Percentiles rank a stretch among this genome's conserved stretches.
Conservation (phyloP, 23 red algal species). For the Gracilaria domingensis region DNA sequence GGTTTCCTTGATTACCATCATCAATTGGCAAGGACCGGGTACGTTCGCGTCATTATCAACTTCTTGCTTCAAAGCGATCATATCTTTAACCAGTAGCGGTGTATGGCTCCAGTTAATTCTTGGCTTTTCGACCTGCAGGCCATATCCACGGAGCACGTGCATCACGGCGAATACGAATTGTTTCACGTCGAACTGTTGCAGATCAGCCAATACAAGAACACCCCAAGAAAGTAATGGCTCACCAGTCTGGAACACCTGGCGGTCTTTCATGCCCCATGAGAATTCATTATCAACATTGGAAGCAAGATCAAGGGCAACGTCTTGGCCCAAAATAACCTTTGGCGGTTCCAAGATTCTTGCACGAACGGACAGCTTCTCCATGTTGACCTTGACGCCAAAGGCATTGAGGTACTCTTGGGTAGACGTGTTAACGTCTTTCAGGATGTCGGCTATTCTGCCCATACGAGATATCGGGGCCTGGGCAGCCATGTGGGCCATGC, state of each 20-base stretch:
- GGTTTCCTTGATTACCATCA: constrained; percentile 81
- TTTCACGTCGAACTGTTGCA: constrained; percentile 37
- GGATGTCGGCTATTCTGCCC: constrained; percentile 46
- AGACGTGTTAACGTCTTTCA: constrained; percentile 41
- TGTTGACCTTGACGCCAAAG: constrained; percentile 79
- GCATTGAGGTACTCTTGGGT: constrained; percentile 60
- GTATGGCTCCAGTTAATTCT: constrained; percentile 49
- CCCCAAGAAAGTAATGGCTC: constrained; percentile 58
- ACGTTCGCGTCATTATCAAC: constrained; percentile 36
- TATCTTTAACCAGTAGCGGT: constrained; percentile 39
- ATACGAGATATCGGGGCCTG: constrained; percentile 42
- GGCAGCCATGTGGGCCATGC: constrained; percentile 55
- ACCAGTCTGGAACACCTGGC: constrained; percentile 34
- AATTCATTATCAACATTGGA: constrained; percentile 47
- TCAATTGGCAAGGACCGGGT: constrained; percentile 57
- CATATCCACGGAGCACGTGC: constrained; percentile 21
- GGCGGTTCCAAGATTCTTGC: constrained; percentile 57
- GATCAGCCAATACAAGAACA: constrained; percentile 48
- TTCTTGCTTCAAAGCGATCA: constrained; percentile 49
- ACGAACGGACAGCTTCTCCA: constrained; percentile 26
- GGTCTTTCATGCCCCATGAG: constrained; percentile 59
- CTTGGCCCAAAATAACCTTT: constrained; percentile 34
- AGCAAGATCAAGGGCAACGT: constrained; percentile 34
- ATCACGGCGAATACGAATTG: constrained; percentile 46
- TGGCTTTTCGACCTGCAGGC: constrained; percentile 44